Conservation (phyloP, 768 basidiomycete genomes). For the Termitomyces sp. region DNA sequence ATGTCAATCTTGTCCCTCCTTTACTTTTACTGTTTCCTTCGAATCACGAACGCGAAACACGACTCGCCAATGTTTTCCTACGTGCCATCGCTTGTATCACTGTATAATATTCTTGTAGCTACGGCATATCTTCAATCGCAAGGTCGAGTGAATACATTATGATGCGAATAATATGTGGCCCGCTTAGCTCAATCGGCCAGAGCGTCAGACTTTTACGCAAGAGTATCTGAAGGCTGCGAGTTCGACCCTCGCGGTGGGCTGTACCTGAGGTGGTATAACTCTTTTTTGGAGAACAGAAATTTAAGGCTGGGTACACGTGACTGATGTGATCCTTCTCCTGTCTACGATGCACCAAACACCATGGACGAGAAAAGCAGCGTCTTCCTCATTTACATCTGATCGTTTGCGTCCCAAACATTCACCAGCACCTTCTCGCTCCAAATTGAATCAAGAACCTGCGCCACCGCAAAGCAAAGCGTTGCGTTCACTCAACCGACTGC, state of each 20-base stretch:
- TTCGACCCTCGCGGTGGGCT: slow-evolving; percentile 83
- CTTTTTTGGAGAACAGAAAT: too few relatives aligned
- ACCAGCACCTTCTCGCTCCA: slow-evolving; percentile 20
- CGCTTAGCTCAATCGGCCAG: slow-evolving; percentile 64
- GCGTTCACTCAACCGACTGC: slow-evolving; percentile 38
- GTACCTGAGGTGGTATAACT: too few relatives aligned
- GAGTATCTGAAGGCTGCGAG: slow-evolving; percentile 74
- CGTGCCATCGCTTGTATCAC: too few relatives aligned
- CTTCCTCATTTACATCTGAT: slow-evolving; percentile 51
- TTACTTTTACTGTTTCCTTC: too few relatives aligned
- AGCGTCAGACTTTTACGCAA: slow-evolving; percentile 51
- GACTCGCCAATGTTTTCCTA: too few relatives aligned
- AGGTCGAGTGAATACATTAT: too few relatives aligned
- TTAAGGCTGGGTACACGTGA: neutral
- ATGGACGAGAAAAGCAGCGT: slow-evolving; percentile 31
- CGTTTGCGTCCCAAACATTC: slow-evolving; percentile 33
- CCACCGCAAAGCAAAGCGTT: slow-evolving; percentile 45
- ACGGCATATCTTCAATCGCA: too few relatives aligned
- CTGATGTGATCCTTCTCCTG: neutral
- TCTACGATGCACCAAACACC: slow-evolving; percentile 32
- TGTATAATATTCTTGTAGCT: too few relatives aligned
- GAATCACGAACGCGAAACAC: too few relatives aligned
- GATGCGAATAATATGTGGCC: too few relatives aligned
- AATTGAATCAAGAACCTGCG: slow-evolving; percentile 23
- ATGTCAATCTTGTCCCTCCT: too few relatives aligned